Conservation (phyloP, 441 rosid species). For the Eruca vesicaria region DNA sequence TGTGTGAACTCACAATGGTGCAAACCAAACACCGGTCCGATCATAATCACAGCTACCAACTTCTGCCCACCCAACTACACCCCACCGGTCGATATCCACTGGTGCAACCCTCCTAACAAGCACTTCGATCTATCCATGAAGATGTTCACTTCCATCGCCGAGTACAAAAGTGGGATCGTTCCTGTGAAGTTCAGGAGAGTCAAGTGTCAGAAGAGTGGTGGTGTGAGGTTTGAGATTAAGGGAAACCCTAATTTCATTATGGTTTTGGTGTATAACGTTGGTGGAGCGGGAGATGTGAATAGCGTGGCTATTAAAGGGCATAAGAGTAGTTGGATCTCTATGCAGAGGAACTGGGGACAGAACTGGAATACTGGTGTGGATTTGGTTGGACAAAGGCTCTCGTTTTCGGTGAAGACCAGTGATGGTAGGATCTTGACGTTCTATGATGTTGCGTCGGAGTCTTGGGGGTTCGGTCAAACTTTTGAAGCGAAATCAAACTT, state of each 20-base stretch:
- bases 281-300: conserved; percentile 50
- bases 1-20: conserved; percentile 55
- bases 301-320: conserved; percentile 41
- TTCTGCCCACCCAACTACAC: conserved; percentile 52
- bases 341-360: conserved; percentile 62
- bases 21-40: conserved; percentile 30
- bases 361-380: conserved; percentile 35
- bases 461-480: conserved; percentile 54
- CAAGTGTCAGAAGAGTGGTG: conserved; percentile 45
- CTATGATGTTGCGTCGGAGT: conserved; percentile 28
- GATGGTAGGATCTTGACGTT: conserved; percentile 37
- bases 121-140: conserved; percentile 59
- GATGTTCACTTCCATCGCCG: conserved; percentile 45
- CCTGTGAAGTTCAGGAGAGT: conserved; percentile 43
- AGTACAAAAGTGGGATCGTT: conserved; percentile 47
- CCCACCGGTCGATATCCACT: conserved; percentile 20
- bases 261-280: conserved; percentile 55
- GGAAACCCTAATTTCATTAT: conserved; percentile 43
- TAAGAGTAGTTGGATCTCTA: conserved; percentile 38
- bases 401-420: conserved; percentile 45
- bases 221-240: conserved; percentile 50
- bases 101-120: conserved; percentile 62
- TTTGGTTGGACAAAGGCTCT: conserved; percentile 42
- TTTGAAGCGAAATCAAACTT: conserved; percentile 41
- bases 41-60: conserved; percentile 57